phyloP scores from a whole-genome alignment of 2,329 filamentous ascomycete species.

The Drechslerella stenobrocha region DNA sequence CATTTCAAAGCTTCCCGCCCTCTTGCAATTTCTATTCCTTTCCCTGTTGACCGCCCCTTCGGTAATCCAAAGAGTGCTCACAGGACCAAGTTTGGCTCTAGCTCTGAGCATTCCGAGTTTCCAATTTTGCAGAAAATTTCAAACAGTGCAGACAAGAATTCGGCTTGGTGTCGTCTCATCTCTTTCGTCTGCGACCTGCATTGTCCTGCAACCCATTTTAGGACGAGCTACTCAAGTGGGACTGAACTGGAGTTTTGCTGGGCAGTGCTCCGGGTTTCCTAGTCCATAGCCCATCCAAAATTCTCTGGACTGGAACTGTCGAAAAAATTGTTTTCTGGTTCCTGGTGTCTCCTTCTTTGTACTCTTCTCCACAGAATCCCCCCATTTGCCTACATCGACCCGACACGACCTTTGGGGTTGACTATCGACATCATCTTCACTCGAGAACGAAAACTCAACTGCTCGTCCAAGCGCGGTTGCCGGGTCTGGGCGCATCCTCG shows the following conservation, averaged over 20 bases:
- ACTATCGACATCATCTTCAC: neutral
- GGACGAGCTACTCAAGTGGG: constrained; percentile 42
- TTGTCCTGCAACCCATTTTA: constrained; percentile 21
- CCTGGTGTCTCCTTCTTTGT: neutral
- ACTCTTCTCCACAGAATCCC: constrained; percentile 3
- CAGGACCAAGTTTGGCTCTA: neutral
- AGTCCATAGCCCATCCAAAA: too few relatives aligned
- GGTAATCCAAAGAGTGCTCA: constrained; percentile 20
- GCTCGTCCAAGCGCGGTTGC: neutral
- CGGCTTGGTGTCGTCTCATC: constrained; percentile 16
- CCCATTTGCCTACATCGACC: neutral
- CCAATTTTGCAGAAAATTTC: constrained; percentile 42
- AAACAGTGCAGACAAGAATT: constrained; percentile 35
- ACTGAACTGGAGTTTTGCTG: constrained; percentile 28
- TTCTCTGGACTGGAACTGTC: constrained; percentile 12
- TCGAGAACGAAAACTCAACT: neutral
- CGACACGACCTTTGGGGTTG: neutral
- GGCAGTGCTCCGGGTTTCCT: constrained; percentile 12
- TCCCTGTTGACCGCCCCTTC: neutral
- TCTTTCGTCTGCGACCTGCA: constrained; percentile 21
- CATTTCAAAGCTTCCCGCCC: constrained; percentile 25
- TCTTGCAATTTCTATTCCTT: neutral
- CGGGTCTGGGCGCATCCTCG: constrained; percentile 9
- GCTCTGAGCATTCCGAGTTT: constrained; percentile 16
- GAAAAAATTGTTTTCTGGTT: constrained; percentile 6